phyloP scores from a whole-genome alignment of 768 basidiomycete genomes.

The Sporobolomyces phaffii region DNA sequence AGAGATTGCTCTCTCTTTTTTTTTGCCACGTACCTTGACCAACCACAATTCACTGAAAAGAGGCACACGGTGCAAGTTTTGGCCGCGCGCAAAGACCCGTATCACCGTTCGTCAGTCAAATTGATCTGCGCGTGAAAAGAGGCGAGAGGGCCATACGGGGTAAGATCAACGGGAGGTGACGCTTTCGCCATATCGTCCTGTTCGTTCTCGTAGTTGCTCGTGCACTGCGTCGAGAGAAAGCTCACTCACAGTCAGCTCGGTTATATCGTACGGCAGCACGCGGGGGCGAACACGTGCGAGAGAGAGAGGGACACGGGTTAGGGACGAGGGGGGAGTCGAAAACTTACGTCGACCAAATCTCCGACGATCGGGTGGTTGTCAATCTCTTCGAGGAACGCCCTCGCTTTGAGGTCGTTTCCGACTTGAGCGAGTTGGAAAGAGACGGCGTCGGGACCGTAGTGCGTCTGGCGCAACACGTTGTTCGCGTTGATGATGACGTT shows the following conservation, averaged over 20 bases:
- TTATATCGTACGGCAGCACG: no score
- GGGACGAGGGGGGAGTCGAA: not conserved
- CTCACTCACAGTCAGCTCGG: not conserved
- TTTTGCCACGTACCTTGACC: no score
- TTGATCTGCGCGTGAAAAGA: no score
- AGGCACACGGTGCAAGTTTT: no score
- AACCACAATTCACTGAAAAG: slow-evolving; percentile 43
- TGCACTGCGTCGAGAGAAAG: not conserved
- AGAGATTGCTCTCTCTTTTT: no score
- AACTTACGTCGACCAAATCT: slow-evolving; percentile 45
- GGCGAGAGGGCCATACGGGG: slow-evolving; percentile 27
- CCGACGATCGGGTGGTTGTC: slow-evolving; percentile 48
- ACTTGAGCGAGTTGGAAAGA: slow-evolving; percentile 42
- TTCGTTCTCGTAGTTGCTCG: slow-evolving; percentile 25
- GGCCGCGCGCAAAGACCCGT: no score
- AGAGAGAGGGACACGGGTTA: no score
- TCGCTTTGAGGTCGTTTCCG: slow-evolving; percentile 42
- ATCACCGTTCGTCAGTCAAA: no score
- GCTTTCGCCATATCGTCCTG: slow-evolving; percentile 8
- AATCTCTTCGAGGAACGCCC: slow-evolving; percentile 46
- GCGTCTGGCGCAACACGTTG: slow-evolving; percentile 5
- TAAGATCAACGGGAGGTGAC: slow-evolving; percentile 38
- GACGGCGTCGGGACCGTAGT: slow-evolving; percentile 45
- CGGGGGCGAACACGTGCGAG: no score
- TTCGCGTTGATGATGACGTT: slow-evolving; percentile 28